phyloP scores from a whole-genome alignment of 805 yeast genomes.

The Wickerhamiella azyma region DNA sequence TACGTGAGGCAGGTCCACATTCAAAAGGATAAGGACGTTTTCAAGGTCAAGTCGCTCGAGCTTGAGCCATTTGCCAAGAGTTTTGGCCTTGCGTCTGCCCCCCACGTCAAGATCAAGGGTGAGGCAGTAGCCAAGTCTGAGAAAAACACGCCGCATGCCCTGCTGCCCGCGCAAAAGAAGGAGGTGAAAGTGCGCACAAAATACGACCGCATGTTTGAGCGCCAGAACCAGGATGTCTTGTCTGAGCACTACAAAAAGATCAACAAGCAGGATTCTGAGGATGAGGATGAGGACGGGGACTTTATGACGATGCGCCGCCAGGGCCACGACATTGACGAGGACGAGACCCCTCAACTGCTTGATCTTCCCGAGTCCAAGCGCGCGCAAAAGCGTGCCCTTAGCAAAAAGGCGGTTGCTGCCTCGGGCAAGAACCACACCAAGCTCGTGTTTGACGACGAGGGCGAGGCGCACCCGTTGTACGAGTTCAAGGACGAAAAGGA shows the following conservation, averaged over 20 bases:
- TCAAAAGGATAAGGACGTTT: slow-evolving; percentile 78
- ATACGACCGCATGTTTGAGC: slow-evolving; percentile 89
- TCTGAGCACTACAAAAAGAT: slow-evolving; percentile 77
- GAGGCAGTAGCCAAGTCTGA: slow-evolving; percentile 35
- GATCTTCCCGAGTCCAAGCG: slow-evolving; percentile 67
- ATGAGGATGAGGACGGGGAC: slow-evolving; percentile 41
- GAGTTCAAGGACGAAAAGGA: slow-evolving; percentile 85
- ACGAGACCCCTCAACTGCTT: slow-evolving; percentile 36
- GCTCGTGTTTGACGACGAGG: slow-evolving; percentile 85
- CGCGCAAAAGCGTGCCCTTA: slow-evolving; percentile 69
- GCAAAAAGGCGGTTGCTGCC: slow-evolving; percentile 56
- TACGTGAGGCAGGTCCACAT: slow-evolving; percentile 73
- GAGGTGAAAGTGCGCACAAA: slow-evolving; percentile 56
- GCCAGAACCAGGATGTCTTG: slow-evolving; percentile 82
- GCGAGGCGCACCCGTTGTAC: slow-evolving; percentile 78
- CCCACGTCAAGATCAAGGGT: slow-evolving; percentile 63
- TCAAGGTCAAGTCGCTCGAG: slow-evolving; percentile 63
- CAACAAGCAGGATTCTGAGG: slow-evolving; percentile 24
- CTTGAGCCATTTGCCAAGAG: slow-evolving; percentile 76
- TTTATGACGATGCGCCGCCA: slow-evolving; percentile 69
- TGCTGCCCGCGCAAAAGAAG: slow-evolving; percentile 33
- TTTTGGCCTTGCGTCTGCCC: slow-evolving; percentile 91
- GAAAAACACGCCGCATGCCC: slow-evolving; percentile 68
- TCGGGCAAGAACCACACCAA: slow-evolving; percentile 62
- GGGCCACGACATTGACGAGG: slow-evolving; percentile 54